Conservation (phyloP, 106 monocot species). For the Triglochin maritima region DNA sequence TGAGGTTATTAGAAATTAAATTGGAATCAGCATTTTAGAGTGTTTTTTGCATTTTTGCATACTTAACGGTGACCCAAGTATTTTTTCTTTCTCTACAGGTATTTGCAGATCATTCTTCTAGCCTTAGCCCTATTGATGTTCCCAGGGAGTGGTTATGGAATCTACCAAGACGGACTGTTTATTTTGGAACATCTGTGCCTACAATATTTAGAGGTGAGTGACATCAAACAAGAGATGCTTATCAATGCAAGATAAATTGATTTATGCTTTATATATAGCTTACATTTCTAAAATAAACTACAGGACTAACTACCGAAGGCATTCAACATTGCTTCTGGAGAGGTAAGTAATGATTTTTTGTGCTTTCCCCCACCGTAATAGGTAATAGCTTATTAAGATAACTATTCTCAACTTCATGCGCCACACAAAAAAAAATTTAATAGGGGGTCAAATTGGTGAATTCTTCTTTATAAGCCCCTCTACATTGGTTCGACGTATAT, state of each 20-base stretch:
- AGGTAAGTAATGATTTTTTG: slow-evolving; percentile 5
- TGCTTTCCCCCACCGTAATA: not conserved
- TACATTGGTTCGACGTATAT: too few species aligned
- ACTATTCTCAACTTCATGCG: not conserved
- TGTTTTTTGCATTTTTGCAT: not conserved
- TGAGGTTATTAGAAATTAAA: slow-evolving; percentile 24
- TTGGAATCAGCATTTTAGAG: not conserved
- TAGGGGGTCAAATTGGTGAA: too few species aligned
- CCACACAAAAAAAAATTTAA: not conserved
- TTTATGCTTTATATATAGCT: not conserved
- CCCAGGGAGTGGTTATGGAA: slow-evolving; percentile 41
- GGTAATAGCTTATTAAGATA: not conserved
- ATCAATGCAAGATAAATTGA: not conserved
- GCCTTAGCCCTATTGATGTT: slow-evolving; percentile 37
- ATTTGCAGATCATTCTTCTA: slow-evolving; percentile 49
- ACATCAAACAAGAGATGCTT: not conserved
- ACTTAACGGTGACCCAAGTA: not conserved
- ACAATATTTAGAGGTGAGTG: slow-evolving; percentile 37
- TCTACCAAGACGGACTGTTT: slow-evolving; percentile 32
- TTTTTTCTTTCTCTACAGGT: slow-evolving; percentile 19
- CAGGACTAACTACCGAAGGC: slow-evolving; percentile 29
- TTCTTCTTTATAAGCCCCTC: too few species aligned
- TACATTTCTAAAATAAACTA: not conserved
- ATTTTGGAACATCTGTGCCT: slow-evolving; percentile 30
- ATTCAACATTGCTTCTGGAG: slow-evolving; percentile 30